Percentiles rank a stretch among this genome's conserved stretches.
phyloP scores from a whole-genome alignment of 2,329 filamentous ascomycete species.

The Xylariales sp. region DNA sequence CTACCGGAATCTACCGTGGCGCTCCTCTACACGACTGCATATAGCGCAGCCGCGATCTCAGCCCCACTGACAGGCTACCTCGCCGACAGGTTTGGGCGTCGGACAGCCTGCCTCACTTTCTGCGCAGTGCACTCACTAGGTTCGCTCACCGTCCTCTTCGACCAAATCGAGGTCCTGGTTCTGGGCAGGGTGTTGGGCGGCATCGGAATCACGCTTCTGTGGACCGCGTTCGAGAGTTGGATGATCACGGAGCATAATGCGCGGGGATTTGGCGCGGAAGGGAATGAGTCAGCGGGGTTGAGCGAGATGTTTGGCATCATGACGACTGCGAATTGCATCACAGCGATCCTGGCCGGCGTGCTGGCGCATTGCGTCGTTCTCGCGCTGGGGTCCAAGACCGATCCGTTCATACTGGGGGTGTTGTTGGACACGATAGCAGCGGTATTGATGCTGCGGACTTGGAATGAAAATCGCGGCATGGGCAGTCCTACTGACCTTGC shows the following conservation, averaged over 20 bases:
- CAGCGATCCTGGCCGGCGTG: constrained; percentile 47
- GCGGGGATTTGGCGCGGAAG: constrained; percentile 31
- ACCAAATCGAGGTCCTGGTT: constrained; percentile 38
- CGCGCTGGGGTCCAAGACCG: constrained; percentile 39
- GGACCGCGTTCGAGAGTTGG: constrained; percentile 58
- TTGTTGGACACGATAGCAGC: constrained; percentile 24
- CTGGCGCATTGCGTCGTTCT: constrained; percentile 44
- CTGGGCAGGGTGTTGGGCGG: constrained; percentile 50
- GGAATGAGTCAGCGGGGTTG: constrained; percentile 31
- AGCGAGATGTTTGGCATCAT: constrained; percentile 46
- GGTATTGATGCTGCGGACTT: constrained; percentile 24
- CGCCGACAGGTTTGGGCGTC: constrained; percentile 46
- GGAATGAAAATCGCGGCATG: constrained; percentile 24
- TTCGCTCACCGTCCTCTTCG: constrained; percentile 42
- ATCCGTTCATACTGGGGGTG: constrained; percentile 43
- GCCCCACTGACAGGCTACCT: constrained; percentile 42
- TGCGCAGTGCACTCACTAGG: constrained; percentile 49
- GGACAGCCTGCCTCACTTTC: constrained; percentile 48
- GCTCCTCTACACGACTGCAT: constrained; percentile 37
- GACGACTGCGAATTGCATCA: constrained; percentile 46
- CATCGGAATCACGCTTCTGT: constrained; percentile 51
- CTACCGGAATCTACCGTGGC: constrained; percentile 28
- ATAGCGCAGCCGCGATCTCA: constrained; percentile 39
- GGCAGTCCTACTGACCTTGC: neutral
- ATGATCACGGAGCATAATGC: constrained; percentile 53